phyloP scores from a whole-genome alignment of 2,329 filamentous ascomycete genomes.

The Fusarium veterinarium region DNA sequence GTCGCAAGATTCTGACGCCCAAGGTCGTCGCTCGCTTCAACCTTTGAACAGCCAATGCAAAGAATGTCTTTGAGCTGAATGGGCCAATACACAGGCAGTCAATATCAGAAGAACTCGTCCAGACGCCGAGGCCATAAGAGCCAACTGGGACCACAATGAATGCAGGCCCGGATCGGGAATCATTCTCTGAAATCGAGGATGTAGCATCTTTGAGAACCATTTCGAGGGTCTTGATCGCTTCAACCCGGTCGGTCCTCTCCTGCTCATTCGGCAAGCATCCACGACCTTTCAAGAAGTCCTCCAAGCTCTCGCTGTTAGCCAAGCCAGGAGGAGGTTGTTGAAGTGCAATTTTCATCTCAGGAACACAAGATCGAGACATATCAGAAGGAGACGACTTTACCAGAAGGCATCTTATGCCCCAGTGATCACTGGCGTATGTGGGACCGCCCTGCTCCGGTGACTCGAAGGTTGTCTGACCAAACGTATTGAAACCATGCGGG shows the following conservation, averaged over 20 bases:
- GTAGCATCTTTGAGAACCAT: conserved; percentile 53
- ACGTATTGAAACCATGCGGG: conserved; percentile 64
- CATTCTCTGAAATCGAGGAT: conserved; percentile 1
- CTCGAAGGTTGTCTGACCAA: conserved; percentile 55
- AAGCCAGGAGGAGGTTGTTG: conserved; percentile 48
- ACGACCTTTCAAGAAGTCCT: conserved; percentile 51
- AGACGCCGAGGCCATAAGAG: conserved; percentile 72
- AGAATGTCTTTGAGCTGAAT: conserved; percentile 71
- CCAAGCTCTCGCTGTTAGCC: conserved; percentile 50
- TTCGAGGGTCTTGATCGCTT: conserved; percentile 60
- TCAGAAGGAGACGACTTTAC: conserved; percentile 14
- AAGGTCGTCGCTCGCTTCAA: conserved; percentile 59
- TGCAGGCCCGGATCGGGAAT: conserved; percentile 39
- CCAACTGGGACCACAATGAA: conserved; percentile 71
- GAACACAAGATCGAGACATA: neutral
- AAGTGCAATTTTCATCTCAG: conserved; percentile 44
- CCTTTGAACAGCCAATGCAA: conserved; percentile 66
- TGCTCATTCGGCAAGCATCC: conserved; percentile 59
- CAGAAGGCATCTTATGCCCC: conserved; percentile 63
- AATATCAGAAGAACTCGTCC: conserved; percentile 70
- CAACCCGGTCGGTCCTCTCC: conserved; percentile 56
- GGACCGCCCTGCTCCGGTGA: neutral
- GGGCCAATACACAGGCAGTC: conserved; percentile 74
- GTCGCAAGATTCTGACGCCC: conserved; percentile 64
- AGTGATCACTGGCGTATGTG: conserved; percentile 66